Evolutionary conservation across 768 basidiomycete species (phyloP).

Genomic region (Gloeostereum incarnatum): DNA sequence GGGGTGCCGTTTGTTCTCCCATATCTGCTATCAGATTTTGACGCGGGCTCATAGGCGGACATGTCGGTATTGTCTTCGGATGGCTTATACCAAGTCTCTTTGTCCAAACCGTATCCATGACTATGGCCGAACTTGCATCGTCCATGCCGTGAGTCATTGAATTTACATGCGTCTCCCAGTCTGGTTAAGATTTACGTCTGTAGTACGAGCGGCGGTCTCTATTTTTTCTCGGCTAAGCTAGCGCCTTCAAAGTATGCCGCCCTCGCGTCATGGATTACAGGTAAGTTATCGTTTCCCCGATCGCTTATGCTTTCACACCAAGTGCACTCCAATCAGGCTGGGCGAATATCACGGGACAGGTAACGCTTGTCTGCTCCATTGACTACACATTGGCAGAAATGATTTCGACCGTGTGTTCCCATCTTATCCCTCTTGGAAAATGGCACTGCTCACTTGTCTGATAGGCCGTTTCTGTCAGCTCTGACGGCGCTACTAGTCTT

Average conservation of each 20-base stretch:
- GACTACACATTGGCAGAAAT: conserved; percentile 75
- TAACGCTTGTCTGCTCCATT: conserved; percentile 64
- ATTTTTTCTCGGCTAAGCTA: conserved; percentile 71
- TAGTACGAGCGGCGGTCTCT: conserved; percentile 72
- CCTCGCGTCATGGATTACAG: conserved; percentile 59
- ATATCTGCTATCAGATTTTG: too few species aligned
- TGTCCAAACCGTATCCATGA: conserved; percentile 57
- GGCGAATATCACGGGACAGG: conserved; percentile 69
- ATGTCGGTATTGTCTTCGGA: conserved; percentile 71
- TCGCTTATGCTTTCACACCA: background rate
- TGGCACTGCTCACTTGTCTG: too few species aligned
- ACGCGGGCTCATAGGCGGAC: conserved; percentile 50
- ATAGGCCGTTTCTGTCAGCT: conserved; percentile 55
- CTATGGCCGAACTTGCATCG: conserved; percentile 66
- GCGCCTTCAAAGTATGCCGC: conserved; percentile 54
- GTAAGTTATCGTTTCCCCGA: conserved; percentile 9
- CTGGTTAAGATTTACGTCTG: background rate
- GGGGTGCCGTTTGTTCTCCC: too few species aligned
- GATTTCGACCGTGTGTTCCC: conserved; percentile 68
- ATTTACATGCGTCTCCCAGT: background rate
- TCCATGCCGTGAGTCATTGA: conserved; percentile 58
- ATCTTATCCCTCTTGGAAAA: too few species aligned
- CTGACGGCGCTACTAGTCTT: conserved; percentile 42
- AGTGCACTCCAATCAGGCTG: conserved; percentile 37
- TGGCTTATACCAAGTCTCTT: conserved; percentile 68